phyloP scores from a whole-genome alignment of 1,284 basidiomycete genomes.

The Sphagnurus paluster region DNA sequence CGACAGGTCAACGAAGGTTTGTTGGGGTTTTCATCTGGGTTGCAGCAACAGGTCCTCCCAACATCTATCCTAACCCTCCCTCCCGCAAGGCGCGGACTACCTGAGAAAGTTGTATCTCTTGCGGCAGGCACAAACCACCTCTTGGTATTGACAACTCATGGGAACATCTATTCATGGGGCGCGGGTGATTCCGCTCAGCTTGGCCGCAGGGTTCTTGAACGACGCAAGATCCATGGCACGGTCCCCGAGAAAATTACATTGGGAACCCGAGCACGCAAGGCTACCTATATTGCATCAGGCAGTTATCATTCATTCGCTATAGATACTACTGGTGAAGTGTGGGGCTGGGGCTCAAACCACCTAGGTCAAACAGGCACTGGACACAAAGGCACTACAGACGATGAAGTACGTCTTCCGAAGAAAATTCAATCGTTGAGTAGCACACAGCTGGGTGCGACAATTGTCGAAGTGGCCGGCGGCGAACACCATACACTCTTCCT shows the following conservation, averaged over 20 bases:
- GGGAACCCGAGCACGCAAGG: slow-evolving; percentile 56
- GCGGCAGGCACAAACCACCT: slow-evolving; percentile 79
- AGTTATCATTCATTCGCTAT: slow-evolving; percentile 79
- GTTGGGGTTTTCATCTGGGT: slow-evolving; percentile 67
- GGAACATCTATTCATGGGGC: slow-evolving; percentile 76
- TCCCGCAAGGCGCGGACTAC: slow-evolving; percentile 37
- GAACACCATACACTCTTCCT: slow-evolving; percentile 81
- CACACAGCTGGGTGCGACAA: slow-evolving; percentile 55
- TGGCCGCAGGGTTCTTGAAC: slow-evolving; percentile 69
- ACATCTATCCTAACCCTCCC: slow-evolving; percentile 49
- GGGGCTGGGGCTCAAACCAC: slow-evolving; percentile 81
- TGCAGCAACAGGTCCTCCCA: slow-evolving; percentile 52
- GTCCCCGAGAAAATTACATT: slow-evolving; percentile 67
- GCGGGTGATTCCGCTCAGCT: slow-evolving; percentile 76
- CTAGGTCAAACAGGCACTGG: slow-evolving; percentile 28
- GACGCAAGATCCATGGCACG: slow-evolving; percentile 70
- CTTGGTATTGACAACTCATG: slow-evolving; percentile 71
- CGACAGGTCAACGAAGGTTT: slow-evolving; percentile 62
- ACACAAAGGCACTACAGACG: slow-evolving; percentile 33
- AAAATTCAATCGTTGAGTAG: slow-evolving; percentile 59
- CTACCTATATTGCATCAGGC: slow-evolving; percentile 68
- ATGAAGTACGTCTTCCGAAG: slow-evolving; percentile 59
- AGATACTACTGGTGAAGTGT: slow-evolving; percentile 68
- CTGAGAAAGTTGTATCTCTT: slow-evolving; percentile 58
- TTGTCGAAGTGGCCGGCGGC: slow-evolving; percentile 64